Evolutionary conservation across 1,139 yeast genomes (phyloP).

Genomic region (Scheffersomyces lignicola): DNA sequence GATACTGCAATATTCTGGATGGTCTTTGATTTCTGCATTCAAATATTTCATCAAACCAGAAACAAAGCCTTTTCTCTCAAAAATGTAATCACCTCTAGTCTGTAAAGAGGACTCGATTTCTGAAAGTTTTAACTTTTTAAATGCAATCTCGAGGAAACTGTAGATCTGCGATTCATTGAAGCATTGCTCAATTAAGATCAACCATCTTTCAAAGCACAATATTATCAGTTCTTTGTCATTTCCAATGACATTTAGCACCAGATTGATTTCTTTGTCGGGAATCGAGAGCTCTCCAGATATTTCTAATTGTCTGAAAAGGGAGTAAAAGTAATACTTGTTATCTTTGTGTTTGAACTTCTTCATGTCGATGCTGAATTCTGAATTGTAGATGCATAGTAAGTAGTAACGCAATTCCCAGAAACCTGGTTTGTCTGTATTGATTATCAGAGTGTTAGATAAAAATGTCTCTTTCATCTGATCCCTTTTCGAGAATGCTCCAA

Average conservation of each 20-base stretch:
- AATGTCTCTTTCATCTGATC: conserved; percentile 18
- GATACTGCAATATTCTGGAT: not conserved
- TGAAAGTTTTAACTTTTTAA: conserved; percentile 10
- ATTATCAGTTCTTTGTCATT: conserved; percentile 16
- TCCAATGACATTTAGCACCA: conserved; percentile 28
- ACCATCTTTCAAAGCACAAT: conserved; percentile 54
- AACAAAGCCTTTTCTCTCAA: conserved; percentile 1
- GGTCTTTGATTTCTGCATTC: not conserved
- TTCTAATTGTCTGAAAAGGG: conserved; percentile 52
- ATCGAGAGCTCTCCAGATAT: conserved; percentile 32
- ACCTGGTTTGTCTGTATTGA: conserved; percentile 14
- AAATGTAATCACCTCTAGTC: conserved; percentile 11
- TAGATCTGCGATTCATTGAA: conserved; percentile 22
- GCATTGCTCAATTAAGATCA: conserved; percentile 42
- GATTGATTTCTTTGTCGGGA: too few species aligned
- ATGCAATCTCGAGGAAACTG: conserved; percentile 13
- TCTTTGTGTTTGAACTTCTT: conserved; percentile 7
- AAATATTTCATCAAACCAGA: not conserved
- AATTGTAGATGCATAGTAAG: conserved; percentile 49
- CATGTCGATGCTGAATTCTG: conserved; percentile 21
- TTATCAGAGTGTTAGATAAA: conserved; percentile 10
- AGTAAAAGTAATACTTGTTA: conserved; percentile 31
- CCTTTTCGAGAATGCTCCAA: conserved; percentile 20
- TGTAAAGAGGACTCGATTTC: conserved; percentile 19
- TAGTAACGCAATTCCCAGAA: conserved; percentile 51